phyloP scores from a whole-genome alignment of 2,329 filamentous ascomycete species.

The Diaporthe velutina region DNA sequence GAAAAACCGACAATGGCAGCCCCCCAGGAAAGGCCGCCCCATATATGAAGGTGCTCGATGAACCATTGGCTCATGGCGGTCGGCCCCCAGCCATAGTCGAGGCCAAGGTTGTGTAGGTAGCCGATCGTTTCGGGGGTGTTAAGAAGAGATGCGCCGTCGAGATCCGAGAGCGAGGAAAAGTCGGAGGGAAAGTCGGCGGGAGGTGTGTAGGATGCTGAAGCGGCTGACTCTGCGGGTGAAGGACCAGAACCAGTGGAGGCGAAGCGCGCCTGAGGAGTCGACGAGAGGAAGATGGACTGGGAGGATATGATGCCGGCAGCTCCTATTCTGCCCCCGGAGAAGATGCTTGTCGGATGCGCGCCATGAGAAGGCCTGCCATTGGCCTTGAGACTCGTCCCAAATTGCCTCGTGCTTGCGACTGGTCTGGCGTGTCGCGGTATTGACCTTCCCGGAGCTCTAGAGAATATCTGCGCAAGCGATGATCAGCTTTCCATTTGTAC shows the following conservation, averaged over 20 bases:
- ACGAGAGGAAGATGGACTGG: constrained; percentile 39
- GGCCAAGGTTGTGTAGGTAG: constrained; percentile 83
- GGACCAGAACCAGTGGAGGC: constrained; percentile 45
- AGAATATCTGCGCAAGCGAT: constrained; percentile 32
- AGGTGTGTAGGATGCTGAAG: constrained; percentile 39
- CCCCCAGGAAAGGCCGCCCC: constrained; percentile 84
- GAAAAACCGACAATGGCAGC: constrained; percentile 77
- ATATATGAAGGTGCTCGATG: constrained; percentile 87
- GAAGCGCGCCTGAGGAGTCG: constrained; percentile 43
- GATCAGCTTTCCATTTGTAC: background rate
- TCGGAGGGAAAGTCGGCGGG: constrained; percentile 41
- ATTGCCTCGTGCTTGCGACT: constrained; percentile 43
- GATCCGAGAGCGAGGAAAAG: constrained; percentile 48
- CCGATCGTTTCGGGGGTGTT: constrained; percentile 82
- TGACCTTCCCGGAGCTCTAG: constrained; percentile 34
- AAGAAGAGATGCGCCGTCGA: constrained; percentile 60
- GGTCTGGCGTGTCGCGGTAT: constrained; percentile 36
- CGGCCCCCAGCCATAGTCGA: constrained; percentile 89
- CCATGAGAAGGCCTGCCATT: constrained; percentile 32
- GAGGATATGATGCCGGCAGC: constrained; percentile 39
- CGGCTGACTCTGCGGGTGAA: constrained; percentile 35
- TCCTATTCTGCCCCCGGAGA: constrained; percentile 41
- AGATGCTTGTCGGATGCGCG: constrained; percentile 22
- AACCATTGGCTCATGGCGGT: constrained; percentile 80
- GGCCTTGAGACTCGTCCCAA: constrained; percentile 47